A percentile compares a stretch with the other conserved stretches of the same genome.
These are phyloP conservation scores for Hermanozyma aechmeae DNA, from an alignment of 805 yeast genomes.

Conservation along the genomic window DNA sequence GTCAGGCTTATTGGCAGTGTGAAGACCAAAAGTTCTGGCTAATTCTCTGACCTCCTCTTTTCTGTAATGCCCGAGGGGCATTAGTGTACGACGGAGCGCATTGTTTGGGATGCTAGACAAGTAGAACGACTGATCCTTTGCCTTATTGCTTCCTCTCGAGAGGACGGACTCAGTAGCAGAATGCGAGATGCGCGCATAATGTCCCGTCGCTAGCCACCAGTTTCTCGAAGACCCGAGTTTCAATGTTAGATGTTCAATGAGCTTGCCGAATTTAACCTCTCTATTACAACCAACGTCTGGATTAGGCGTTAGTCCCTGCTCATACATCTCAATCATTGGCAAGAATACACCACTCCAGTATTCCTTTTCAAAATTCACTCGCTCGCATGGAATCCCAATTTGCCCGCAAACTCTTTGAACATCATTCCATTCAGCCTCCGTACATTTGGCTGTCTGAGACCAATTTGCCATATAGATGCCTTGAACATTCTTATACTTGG, in stretches of 20 bases:
- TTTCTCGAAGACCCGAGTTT: too few relatives aligned
- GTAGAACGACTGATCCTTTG: slow-evolving; percentile 94
- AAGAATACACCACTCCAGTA: slow-evolving; percentile 90
- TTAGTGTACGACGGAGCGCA: slow-evolving; percentile 40
- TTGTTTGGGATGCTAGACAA: slow-evolving; percentile 53
- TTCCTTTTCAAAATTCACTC: slow-evolving; percentile 80
- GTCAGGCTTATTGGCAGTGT: slow-evolving; percentile 75
- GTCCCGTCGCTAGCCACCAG: slow-evolving; percentile 93
- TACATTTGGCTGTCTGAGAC: slow-evolving; percentile 60
- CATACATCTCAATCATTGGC: slow-evolving; percentile 78
- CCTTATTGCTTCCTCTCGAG: too few relatives aligned
- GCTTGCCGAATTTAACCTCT: slow-evolving; percentile 77
- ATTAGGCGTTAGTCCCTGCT: slow-evolving; percentile 77
- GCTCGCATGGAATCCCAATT: slow-evolving; percentile 57
- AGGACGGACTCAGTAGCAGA: too few relatives aligned
- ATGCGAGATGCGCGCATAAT: slow-evolving; percentile 52
- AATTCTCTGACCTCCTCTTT: slow-evolving; percentile 68
- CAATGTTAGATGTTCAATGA: slow-evolving; percentile 45
- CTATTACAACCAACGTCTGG: slow-evolving; percentile 89
- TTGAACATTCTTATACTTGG: slow-evolving; percentile 46
- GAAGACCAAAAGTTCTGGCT: slow-evolving; percentile 46
- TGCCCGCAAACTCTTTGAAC: slow-evolving; percentile 57
- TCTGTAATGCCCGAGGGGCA: slow-evolving; percentile 74
- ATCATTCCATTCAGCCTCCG: slow-evolving; percentile 84
- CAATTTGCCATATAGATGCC: slow-evolving; percentile 96